Evolutionary conservation across 176 grass and related monocot species (phyloP), one percentile per base, ranked within the genome.

Genomic region (Coix lacrymajobi): DNA sequence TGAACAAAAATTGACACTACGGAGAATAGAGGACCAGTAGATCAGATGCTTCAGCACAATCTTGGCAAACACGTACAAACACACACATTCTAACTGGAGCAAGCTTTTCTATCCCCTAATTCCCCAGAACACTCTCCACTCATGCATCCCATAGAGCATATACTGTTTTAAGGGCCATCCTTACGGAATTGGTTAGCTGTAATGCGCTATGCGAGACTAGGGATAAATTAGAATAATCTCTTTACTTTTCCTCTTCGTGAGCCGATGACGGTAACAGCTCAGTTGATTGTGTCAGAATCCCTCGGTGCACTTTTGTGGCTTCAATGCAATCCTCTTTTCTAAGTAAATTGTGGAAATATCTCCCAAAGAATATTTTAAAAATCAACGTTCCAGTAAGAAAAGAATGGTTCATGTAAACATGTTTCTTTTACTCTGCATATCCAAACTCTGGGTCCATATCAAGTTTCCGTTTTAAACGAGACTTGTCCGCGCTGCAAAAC

Each of bases 371-470:
- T 80, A 78, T 48, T 78, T 74, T 34, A 30, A 73, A 66, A 83
- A 83, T 69, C 62, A 83, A 34, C 80, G 83, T 66, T 49, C 62
- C 69, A 22, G 75, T 62, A 68, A 81, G 66, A 66, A 60, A 33
- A 40, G 70, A 86, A 76, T 70, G 71, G 69, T 62, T 39, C 75
- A 67, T 61, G 58, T 57, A 36, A 81, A 62, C 45, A 32, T 75
- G 65, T 78, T 81, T 63, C 78, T 83, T 78, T 92, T 84, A 92
- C 77, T 89, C 81, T 25, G 72, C 64, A 22, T 86, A 95, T 71
- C 88, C 92, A 79, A 95, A 98, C 14, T 98, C 95, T 40, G 92
- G 92, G 84, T 98, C 95, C 85, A 95, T 85, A 83, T 93, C 95
- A 84, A 98, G 85, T 86, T 94, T 98, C 34, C 95, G 92, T 89